These are phyloP conservation scores for Populus davidiana DNA, from an alignment of 345 rosid species.

Conservation along the genomic window DNA sequence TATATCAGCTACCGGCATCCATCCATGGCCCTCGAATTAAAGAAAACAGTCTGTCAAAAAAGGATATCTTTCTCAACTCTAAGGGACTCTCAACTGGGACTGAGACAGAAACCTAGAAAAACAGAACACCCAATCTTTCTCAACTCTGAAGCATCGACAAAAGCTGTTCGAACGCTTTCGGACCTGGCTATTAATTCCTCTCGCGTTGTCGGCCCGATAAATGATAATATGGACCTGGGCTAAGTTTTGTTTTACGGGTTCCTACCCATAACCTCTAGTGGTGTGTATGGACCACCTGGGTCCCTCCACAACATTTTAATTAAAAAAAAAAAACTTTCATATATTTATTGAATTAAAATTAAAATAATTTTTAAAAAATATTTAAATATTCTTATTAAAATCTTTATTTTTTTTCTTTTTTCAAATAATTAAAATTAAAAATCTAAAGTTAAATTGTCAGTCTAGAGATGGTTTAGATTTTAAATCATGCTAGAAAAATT, in stretches of 20 bases:
- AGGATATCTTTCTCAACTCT: not conserved
- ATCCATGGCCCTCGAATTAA: not conserved
- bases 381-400: no score
- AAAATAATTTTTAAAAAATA: no score
- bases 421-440: no score
- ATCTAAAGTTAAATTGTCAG: no score
- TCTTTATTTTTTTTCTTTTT: no score
- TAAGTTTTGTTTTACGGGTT: not conserved
- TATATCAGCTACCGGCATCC: not conserved
- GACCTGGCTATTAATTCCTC: not conserved
- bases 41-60: not conserved
- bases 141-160: not conserved
- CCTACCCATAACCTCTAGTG: no score
- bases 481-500: no score
- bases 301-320: no score
- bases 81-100: not conserved
- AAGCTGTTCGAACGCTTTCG: not conserved
- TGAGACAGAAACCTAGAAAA: not conserved
- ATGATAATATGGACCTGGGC: not conserved
- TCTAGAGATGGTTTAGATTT: rapidly evolving
- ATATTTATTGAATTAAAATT: no score
- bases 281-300: no score
- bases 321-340: no score
- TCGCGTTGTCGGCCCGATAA: not conserved
- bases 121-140: not conserved